Conservation (phyloP, 495 filamentous ascomycete species). For the Articulospora tetracladia region DNA sequence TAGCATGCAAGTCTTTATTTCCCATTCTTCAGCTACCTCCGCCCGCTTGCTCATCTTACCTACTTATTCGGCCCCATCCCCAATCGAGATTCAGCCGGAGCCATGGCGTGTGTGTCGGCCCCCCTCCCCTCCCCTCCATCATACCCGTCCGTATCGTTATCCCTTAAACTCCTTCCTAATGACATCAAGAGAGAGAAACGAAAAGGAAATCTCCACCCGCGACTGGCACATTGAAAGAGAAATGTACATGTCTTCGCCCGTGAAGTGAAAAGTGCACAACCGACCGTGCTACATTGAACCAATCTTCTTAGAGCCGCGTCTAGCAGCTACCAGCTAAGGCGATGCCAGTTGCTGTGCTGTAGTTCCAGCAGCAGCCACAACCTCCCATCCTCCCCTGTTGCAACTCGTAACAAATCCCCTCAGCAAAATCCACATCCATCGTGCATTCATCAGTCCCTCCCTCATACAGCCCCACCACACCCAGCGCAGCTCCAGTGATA, state of each 20-base stretch:
- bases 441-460: background rate
- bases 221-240: too few species aligned
- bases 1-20: too few species aligned
- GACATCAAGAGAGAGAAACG: background rate
- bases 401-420: background rate
- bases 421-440: background rate
- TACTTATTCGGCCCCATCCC: background rate
- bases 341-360: background rate
- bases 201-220: too few species aligned
- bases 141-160: too few species aligned
- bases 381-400: too few species aligned
- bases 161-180: background rate
- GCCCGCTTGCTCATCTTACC: background rate
- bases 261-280: too few species aligned
- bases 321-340: too few species aligned
- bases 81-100: background rate
- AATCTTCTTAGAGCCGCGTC: too few species aligned
- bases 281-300: too few species aligned
- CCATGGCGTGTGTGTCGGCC: background rate
- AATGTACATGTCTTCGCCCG: too few species aligned
- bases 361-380: background rate
- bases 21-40: background rate
- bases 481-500: conserved; percentile 53
- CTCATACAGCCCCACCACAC: conserved; percentile 39
- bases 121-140: too few species aligned